Conservation (phyloP, 768 basidiomycete genomes). For the Kwoniella pini region DNA sequence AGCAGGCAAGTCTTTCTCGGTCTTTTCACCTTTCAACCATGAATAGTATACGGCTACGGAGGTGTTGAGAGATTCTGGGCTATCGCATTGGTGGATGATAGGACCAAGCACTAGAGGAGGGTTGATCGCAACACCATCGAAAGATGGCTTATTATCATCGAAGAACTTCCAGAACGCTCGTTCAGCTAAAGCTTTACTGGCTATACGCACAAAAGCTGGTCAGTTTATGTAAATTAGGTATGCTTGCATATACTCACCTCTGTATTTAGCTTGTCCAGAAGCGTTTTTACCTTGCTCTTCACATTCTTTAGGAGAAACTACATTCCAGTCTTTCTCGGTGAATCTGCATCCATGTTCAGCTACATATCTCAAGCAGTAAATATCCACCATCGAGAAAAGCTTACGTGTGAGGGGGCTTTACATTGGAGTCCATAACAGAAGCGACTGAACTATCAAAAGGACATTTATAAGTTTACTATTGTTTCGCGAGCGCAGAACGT, state of each 20-base stretch:
- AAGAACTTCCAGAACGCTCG: slow-evolving; percentile 47
- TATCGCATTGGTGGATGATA: slow-evolving; percentile 56
- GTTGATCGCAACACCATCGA: slow-evolving; percentile 49
- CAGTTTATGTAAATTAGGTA: too few relatives aligned
- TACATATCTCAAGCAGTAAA: not conserved
- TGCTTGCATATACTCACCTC: slow-evolving; percentile 23
- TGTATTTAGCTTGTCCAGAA: slow-evolving; percentile 30
- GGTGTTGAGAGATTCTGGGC: slow-evolving; percentile 56
- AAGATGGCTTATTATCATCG: slow-evolving; percentile 49
- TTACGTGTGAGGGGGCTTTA: slow-evolving; percentile 28
- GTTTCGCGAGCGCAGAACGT: too few relatives aligned
- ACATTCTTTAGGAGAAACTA: slow-evolving; percentile 7
- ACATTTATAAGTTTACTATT: too few relatives aligned
- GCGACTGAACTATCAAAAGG: slow-evolving; percentile 57
- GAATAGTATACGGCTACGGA: slow-evolving; percentile 48
- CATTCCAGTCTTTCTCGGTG: slow-evolving; percentile 48
- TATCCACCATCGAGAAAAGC: not conserved
- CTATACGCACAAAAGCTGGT: slow-evolving; percentile 6
- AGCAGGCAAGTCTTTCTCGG: slow-evolving; percentile 43
- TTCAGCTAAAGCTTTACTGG: slow-evolving; percentile 49
- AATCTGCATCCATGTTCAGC: slow-evolving; percentile 21
- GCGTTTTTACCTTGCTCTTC: slow-evolving; percentile 35
- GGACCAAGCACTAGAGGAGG: slow-evolving; percentile 54
- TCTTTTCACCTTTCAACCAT: slow-evolving; percentile 48
- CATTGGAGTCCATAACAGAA: slow-evolving; percentile 43